These are phyloP conservation scores for Phialophora tarda DNA, from an alignment of 2,329 filamentous ascomycete species.

Conservation along the genomic window DNA sequence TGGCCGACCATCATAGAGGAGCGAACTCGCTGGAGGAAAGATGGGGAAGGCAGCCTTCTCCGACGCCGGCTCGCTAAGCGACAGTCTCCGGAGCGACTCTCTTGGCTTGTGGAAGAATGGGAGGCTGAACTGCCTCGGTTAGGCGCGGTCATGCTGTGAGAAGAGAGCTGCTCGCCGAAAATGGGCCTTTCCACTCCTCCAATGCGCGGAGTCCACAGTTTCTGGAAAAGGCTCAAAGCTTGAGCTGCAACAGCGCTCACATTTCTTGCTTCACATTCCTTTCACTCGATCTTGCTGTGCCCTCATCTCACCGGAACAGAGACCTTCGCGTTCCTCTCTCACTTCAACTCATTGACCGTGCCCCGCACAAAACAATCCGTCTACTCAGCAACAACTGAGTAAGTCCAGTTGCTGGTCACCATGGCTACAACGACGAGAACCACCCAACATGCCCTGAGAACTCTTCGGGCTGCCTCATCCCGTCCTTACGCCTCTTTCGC, in stretches of 20 bases:
- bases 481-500: slow-evolving; percentile 31
- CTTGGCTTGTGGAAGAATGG: not conserved
- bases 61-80: slow-evolving; percentile 17
- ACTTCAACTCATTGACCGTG: slow-evolving; percentile 3
- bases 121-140: slow-evolving; percentile 21
- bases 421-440: slow-evolving; percentile 38
- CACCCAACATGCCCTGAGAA: slow-evolving; percentile 35
- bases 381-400: slow-evolving; percentile 1
- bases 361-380: not conserved
- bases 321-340: not conserved
- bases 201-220: slow-evolving; percentile 10
- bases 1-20: not conserved
- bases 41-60: slow-evolving; percentile 8
- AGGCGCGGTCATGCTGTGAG: slow-evolving; percentile 9
- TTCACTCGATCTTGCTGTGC: not conserved
- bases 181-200: slow-evolving; percentile 12
- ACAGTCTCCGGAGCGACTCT: not conserved
- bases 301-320: not conserved
- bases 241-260: not conserved
- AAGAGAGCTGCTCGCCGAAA: slow-evolving; percentile 13
- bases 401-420: not conserved
- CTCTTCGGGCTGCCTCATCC: slow-evolving; percentile 28
- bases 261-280: not conserved
- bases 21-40: slow-evolving; percentile 2
- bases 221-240: not conserved